Evolutionary conservation across 169 alveolate species (phyloP).

Genomic region (Sarcocystis neurona): DNA sequence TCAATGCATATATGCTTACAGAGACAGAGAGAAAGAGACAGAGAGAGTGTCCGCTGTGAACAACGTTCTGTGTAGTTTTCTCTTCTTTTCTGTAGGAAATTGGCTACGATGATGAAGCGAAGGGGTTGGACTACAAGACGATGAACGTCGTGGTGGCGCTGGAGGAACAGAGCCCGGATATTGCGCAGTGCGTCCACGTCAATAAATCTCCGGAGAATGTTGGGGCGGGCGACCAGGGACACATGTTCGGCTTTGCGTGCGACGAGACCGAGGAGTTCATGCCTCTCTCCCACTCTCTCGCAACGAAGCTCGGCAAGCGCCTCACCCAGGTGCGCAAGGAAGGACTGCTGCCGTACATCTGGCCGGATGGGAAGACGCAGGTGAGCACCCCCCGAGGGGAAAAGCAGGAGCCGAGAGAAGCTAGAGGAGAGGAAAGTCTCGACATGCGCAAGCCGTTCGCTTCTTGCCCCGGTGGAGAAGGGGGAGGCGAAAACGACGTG

Average conservation of each 20-base stretch:
- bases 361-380: constrained; percentile 99
- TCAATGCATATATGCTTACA: too few species aligned
- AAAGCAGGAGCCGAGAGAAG: constrained; percentile 66
- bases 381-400: constrained; percentile 86
- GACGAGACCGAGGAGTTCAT: constrained; percentile 96
- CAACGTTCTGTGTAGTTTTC: too few species aligned
- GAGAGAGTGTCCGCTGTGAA: too few species aligned
- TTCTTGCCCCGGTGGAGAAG: too few species aligned
- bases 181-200: constrained; percentile 95
- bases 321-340: constrained; percentile 92
- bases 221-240: constrained; percentile 94
- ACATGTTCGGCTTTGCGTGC: constrained; percentile 99
- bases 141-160: constrained; percentile 91
- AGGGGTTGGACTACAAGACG: constrained; percentile 95
- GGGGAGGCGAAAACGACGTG: too few species aligned
- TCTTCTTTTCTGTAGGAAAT: constrained; percentile 77
- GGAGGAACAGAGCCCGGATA: constrained; percentile 94
- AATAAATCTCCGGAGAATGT: constrained; percentile 90
- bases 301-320: constrained; percentile 91
- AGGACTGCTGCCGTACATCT: constrained; percentile 88
- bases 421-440: constrained; percentile 14
- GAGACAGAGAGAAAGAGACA: too few species aligned
- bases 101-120: constrained; percentile 88
- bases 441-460: constrained; percentile 74
- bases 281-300: constrained; percentile 97